These are phyloP conservation scores for Thalassiosira ordinaria DNA, from an alignment of 352 stramenopile genomes.

Conservation along the genomic window DNA sequence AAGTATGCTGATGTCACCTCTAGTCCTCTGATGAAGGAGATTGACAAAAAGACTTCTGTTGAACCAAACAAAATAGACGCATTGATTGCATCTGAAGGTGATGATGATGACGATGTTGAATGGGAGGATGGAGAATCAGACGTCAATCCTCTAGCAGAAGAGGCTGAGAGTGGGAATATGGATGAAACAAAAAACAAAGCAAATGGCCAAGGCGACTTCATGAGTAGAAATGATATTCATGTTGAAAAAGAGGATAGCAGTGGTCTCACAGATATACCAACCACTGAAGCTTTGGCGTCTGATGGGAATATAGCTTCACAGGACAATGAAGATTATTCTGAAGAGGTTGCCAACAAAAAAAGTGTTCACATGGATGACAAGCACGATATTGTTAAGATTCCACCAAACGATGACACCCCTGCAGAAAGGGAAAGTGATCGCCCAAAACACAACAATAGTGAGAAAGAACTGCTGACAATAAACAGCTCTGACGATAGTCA, in stretches of 20 bases:
- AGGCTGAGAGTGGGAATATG: not conserved
- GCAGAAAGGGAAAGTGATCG: conserved; percentile 6
- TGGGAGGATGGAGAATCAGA: conserved; percentile 68
- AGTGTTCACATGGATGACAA: not conserved
- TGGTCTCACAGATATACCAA: not conserved
- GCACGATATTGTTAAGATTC: conserved; percentile 25
- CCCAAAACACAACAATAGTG: conserved; percentile 4
- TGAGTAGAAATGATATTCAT: too few relatives aligned
- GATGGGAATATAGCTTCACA: too few relatives aligned
- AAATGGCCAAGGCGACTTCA: not conserved
- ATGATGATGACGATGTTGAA: conserved; percentile 58
- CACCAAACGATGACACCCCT: conserved; percentile 47
- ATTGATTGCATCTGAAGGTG: conserved; percentile 10
- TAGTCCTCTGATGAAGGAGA: too few relatives aligned
- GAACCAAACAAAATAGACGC: not conserved
- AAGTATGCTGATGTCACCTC: too few relatives aligned
- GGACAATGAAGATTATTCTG: too few relatives aligned
- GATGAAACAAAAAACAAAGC: conserved; percentile 7
- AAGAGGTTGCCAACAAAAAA: conserved; percentile 7
- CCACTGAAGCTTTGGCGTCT: too few relatives aligned
- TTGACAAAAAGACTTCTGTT: too few relatives aligned
- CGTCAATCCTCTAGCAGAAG: not conserved
- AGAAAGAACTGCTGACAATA: conserved; percentile 1
- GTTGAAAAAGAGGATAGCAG: conserved; percentile 8
- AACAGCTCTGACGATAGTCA: conserved; percentile 5